phyloP scores from a whole-genome alignment of 768 basidiomycete species.

The button mushroom (Agaricus bisporus) region DNA sequence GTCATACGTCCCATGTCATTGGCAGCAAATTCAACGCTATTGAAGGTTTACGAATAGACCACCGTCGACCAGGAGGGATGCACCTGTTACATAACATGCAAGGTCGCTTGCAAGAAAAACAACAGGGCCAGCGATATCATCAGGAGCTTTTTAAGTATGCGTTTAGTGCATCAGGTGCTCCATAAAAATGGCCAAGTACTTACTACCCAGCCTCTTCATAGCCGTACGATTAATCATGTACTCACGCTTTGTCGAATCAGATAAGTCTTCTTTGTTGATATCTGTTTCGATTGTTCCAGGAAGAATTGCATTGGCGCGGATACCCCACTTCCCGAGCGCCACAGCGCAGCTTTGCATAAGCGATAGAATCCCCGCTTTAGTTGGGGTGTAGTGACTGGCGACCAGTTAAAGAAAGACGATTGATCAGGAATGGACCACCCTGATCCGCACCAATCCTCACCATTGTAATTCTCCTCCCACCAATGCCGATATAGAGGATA shows the following conservation, averaged over 20 bases:
- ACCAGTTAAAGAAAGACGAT: neutral
- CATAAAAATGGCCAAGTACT: conserved; percentile 13
- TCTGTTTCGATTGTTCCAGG: conserved; percentile 75
- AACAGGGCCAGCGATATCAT: conserved; percentile 69
- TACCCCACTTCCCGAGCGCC: conserved; percentile 70
- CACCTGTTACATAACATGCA: conserved; percentile 64
- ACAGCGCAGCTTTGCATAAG: conserved; percentile 79
- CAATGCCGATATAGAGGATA: conserved; percentile 74
- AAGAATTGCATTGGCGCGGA: conserved; percentile 66
- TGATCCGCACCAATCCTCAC: conserved; percentile 21
- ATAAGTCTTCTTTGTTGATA: conserved; percentile 72
- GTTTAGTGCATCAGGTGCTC: neutral
- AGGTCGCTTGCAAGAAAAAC: conserved; percentile 71
- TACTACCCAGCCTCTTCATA: conserved; percentile 61
- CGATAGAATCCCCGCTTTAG: conserved; percentile 72
- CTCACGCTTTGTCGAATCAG: conserved; percentile 49
- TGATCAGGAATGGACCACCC: neutral
- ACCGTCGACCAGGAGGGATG: conserved; percentile 63
- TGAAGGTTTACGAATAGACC: conserved; percentile 74
- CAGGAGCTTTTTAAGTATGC: conserved; percentile 35
- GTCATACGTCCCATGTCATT: neutral
- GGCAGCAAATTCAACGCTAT: conserved; percentile 18
- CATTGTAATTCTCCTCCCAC: conserved; percentile 72
- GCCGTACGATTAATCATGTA: conserved; percentile 61
- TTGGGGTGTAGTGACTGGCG: conserved; percentile 69